Evolutionary conservation across 225 moss, liverwort and hornwort genomes (phyloP).

Genomic region (Neckera pumila): DNA sequence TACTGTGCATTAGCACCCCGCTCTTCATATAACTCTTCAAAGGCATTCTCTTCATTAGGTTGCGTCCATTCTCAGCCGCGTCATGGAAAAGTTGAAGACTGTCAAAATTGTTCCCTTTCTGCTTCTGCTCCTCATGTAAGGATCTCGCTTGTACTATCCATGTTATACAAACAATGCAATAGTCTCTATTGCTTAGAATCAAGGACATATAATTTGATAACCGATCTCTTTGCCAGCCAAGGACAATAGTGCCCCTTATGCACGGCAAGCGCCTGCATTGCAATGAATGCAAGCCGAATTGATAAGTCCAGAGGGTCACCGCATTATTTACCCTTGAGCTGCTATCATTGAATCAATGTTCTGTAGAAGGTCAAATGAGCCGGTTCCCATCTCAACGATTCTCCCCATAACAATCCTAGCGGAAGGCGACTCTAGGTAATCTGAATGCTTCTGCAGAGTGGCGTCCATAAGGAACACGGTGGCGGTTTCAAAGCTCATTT

Average conservation of each 20-base stretch:
- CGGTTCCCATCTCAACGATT: conserved; percentile 90
- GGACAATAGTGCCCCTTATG: not conserved
- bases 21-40: not conserved
- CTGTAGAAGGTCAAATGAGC: conserved; percentile 80
- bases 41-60: not conserved
- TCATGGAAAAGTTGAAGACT: not conserved
- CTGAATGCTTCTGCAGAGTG: conserved; percentile 73
- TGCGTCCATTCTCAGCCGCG: not conserved
- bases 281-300: not conserved
- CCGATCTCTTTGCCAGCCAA: not conserved
- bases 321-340: not conserved
- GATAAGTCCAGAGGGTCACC: not conserved
- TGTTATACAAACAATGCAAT: not conserved
- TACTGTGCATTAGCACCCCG: not conserved
- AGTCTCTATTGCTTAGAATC: not conserved
- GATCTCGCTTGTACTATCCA: not conserved
- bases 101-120: not conserved
- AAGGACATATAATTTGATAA: not conserved
- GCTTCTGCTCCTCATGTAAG: not conserved
- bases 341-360: conserved; percentile 67
- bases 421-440: conserved; percentile 79
- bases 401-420: conserved; percentile 86
- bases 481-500: conserved; percentile 98
- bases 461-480: conserved; percentile 91
- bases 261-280: not conserved